phyloP scores from a whole-genome alignment of 805 yeast genomes.

The Kuraishia cidri region DNA sequence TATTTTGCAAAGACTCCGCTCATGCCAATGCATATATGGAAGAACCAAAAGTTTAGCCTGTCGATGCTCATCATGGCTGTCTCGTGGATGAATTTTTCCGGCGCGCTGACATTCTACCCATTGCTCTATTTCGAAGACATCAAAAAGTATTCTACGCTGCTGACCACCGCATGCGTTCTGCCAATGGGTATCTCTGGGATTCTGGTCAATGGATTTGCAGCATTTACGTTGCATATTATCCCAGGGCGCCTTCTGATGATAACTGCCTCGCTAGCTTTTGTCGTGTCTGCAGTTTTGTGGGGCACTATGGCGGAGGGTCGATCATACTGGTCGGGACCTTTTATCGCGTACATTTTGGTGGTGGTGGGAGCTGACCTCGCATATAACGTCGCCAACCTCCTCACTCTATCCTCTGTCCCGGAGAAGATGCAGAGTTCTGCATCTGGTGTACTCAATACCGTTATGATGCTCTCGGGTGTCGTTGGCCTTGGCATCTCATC shows the following conservation, averaged over 20 bases:
- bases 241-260: slow-evolving; percentile 28
- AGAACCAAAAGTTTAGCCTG: slow-evolving; percentile 24
- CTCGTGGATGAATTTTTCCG: slow-evolving; percentile 34
- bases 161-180: slow-evolving; percentile 32
- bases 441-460: slow-evolving; percentile 38
- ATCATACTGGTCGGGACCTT: slow-evolving; percentile 34
- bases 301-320: slow-evolving; percentile 23
- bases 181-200: slow-evolving; percentile 34
- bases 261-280: slow-evolving; percentile 24
- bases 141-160: slow-evolving; percentile 24
- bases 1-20: slow-evolving; percentile 31
- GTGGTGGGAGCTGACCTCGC: slow-evolving; percentile 39
- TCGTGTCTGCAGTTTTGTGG: slow-evolving; percentile 30
- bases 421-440: slow-evolving; percentile 31
- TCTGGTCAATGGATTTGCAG: slow-evolving; percentile 34
- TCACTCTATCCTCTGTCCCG: slow-evolving; percentile 30
- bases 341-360: slow-evolving; percentile 28
- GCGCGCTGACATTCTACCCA: slow-evolving; percentile 27
- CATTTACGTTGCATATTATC: slow-evolving; percentile 32
- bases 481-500: slow-evolving; percentile 32
- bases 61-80: slow-evolving; percentile 25
- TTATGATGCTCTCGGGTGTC: slow-evolving; percentile 28
- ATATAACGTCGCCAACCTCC: slow-evolving; percentile 35
- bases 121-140: slow-evolving; percentile 33
- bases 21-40: slow-evolving; percentile 37